Evolutionary conservation across 225 moss, liverwort and hornwort species (phyloP).

Genomic region (Marchantia polymorpha): DNA sequence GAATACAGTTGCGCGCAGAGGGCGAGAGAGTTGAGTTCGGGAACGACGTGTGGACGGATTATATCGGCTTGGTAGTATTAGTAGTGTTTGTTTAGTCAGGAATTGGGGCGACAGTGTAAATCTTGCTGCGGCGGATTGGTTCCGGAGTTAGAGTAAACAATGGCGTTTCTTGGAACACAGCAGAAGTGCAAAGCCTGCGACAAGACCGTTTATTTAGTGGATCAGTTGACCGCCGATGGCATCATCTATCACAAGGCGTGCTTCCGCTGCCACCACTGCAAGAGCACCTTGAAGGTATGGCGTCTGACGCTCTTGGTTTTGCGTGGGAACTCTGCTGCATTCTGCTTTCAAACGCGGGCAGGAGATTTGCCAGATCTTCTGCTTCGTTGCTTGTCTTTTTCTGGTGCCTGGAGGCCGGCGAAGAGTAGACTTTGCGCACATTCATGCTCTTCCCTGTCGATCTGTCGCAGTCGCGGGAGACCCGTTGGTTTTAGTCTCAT

Average conservation of each 20-base stretch:
- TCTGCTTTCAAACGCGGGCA: background rate
- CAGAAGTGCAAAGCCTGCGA: conserved; percentile 99
- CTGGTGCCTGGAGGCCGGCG: background rate
- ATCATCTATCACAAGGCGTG: conserved; percentile 95
- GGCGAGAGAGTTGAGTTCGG: background rate
- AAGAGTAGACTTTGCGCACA: background rate
- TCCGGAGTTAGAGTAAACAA: conserved; percentile 32
- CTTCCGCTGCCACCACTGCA: conserved; percentile 97
- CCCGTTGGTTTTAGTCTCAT: background rate
- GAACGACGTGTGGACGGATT: conserved; percentile 16
- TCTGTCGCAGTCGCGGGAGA: background rate
- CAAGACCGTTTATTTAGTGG: conserved; percentile 95
- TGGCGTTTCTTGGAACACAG: conserved; percentile 98
- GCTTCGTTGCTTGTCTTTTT: background rate
- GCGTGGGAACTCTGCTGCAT: background rate
- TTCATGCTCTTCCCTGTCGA: background rate
- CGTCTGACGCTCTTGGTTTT: no score
- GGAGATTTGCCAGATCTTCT: conserved; percentile 3
- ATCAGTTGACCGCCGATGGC: conserved; percentile 97
- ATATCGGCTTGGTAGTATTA: background rate
- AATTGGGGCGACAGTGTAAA: background rate
- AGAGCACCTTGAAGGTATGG: conserved; percentile 88
- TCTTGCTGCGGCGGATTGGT: conserved; percentile 18
- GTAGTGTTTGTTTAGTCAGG: conserved; percentile 7
- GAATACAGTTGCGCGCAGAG: background rate